Conservation (phyloP, 176 grass and related monocot species). For the Melocanna baccifera region DNA sequence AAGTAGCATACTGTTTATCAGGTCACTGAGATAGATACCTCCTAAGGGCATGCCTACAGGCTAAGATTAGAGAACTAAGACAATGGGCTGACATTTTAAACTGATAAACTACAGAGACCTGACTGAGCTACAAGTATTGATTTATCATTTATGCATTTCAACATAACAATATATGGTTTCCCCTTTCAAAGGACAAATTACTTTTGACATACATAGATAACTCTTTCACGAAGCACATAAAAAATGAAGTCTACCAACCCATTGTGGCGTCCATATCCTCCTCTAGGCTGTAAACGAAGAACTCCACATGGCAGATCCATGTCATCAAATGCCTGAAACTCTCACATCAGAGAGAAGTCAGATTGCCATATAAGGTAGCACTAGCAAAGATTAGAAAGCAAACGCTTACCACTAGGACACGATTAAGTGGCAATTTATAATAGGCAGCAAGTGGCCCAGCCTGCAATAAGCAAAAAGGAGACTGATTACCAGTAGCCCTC, state of each 20-base stretch:
- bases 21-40: neutral
- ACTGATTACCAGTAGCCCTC: neutral
- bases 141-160: slow-evolving; percentile 11
- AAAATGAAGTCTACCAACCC: slow-evolving; percentile 51
- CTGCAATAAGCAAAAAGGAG: slow-evolving; percentile 42
- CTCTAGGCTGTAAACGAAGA: slow-evolving; percentile 85
- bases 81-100: neutral
- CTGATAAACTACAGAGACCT: neutral
- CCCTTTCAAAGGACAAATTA: neutral
- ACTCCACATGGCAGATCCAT: slow-evolving; percentile 81
- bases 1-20: neutral
- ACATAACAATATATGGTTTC: slow-evolving; percentile 12
- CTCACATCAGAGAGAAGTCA: slow-evolving; percentile 24
- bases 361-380: neutral
- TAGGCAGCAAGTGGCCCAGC: slow-evolving; percentile 81
- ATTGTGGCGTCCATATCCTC: slow-evolving; percentile 78
- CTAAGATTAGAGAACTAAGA: neutral
- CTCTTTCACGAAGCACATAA: neutral
- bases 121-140: neutral
- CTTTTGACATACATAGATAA: neutral
- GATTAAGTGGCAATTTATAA: slow-evolving; percentile 79
- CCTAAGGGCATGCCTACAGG: slow-evolving; percentile 19
- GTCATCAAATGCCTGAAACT: slow-evolving; percentile 78
- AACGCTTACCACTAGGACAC: slow-evolving; percentile 64
- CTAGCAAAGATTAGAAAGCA: slow-evolving; percentile 5